Conservation (phyloP, 2,329 filamentous ascomycete species). For the Sarocladium brachiariae region DNA sequence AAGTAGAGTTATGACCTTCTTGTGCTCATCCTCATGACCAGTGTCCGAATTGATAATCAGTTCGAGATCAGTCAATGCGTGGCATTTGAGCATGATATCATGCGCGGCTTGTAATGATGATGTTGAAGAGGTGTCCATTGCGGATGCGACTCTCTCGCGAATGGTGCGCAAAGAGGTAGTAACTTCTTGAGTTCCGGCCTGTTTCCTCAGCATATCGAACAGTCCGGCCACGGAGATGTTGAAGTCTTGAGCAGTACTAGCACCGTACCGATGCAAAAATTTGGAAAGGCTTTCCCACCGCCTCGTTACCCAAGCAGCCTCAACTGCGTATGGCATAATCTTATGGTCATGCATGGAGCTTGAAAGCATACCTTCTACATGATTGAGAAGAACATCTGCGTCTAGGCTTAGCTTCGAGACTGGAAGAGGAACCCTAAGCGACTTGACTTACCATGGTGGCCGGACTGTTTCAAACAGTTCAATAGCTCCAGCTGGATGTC, state of each 20-base stretch:
- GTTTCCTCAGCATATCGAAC: slow-evolving; percentile 53
- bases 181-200: slow-evolving; percentile 45
- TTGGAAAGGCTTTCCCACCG: slow-evolving; percentile 71
- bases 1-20: slow-evolving; percentile 34
- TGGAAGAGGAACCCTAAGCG: neutral
- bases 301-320: slow-evolving; percentile 85
- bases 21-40: slow-evolving; percentile 29
- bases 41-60: slow-evolving; percentile 52
- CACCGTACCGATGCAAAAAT: slow-evolving; percentile 52
- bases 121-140: slow-evolving; percentile 70
- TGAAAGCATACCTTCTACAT: slow-evolving; percentile 68
- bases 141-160: slow-evolving; percentile 62
- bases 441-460: slow-evolving; percentile 67
- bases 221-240: slow-evolving; percentile 66
- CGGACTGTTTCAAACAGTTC: slow-evolving; percentile 87
- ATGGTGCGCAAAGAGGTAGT: slow-evolving; percentile 52
- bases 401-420: slow-evolving; percentile 16
- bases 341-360: slow-evolving; percentile 46
- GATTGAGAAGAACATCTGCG: slow-evolving; percentile 75
- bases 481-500: slow-evolving; percentile 79
- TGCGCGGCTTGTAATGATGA: slow-evolving; percentile 79
- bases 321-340: slow-evolving; percentile 76
- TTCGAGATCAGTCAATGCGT: slow-evolving; percentile 83
- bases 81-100: slow-evolving; percentile 76
- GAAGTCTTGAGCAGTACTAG: slow-evolving; percentile 55